These are phyloP conservation scores for Naganishia vaughanmartiniae DNA, from an alignment of 768 basidiomycete species.

Conservation along the genomic window DNA sequence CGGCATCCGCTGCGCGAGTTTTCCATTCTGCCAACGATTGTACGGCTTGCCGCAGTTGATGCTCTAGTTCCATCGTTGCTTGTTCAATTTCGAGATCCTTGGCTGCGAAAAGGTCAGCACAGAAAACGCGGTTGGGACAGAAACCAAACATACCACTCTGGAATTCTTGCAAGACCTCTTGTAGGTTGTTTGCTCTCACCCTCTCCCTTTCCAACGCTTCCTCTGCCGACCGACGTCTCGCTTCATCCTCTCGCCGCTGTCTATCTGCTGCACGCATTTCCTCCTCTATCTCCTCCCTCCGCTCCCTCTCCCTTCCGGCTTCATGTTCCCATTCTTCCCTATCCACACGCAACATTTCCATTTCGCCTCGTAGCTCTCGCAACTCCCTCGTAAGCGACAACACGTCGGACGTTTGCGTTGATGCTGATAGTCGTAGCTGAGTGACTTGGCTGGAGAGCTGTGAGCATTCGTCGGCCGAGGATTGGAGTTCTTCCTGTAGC, in stretches of 20 bases:
- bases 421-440: constrained; percentile 48
- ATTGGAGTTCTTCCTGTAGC: constrained; percentile 73
- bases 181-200: constrained; percentile 76
- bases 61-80: constrained; percentile 77
- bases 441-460: constrained; percentile 66
- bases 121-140: constrained; percentile 21
- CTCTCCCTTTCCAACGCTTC: constrained; percentile 58
- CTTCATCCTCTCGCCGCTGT: constrained; percentile 67
- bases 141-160: constrained; percentile 67
- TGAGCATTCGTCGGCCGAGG: constrained; percentile 72
- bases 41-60: constrained; percentile 67
- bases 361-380: constrained; percentile 75
- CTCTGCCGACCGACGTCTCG: constrained; percentile 59
- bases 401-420: constrained; percentile 47
- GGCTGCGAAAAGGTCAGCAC: constrained; percentile 56
- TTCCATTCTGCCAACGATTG: constrained; percentile 86
- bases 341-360: constrained; percentile 81
- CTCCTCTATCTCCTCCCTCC: constrained; percentile 68
- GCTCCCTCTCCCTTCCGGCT: constrained; percentile 65
- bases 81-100: constrained; percentile 87
- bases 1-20: constrained; percentile 78
- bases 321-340: constrained; percentile 69
- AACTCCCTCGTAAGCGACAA: constrained; percentile 61
- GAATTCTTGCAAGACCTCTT: constrained; percentile 92
- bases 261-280: constrained; percentile 60